phyloP scores from a whole-genome alignment of 1,284 basidiomycete species.

The Thelephora terrestris region DNA sequence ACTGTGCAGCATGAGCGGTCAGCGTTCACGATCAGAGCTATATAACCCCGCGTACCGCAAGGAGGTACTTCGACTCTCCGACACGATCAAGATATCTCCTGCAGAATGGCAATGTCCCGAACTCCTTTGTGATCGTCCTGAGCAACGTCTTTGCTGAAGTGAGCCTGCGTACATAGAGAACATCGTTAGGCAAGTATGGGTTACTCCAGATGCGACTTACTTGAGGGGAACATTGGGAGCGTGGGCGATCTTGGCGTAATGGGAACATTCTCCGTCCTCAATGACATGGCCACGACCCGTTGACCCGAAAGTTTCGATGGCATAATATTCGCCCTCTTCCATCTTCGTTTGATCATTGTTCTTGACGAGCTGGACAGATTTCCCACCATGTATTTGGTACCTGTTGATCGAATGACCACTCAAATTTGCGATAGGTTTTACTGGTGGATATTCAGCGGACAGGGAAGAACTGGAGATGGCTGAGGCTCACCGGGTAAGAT shows the following conservation, averaged over 20 bases:
- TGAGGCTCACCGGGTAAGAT: conserved; percentile 62
- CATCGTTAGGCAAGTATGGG: neutral
- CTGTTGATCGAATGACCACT: conserved; percentile 85
- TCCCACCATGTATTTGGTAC: conserved; percentile 86
- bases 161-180: conserved; percentile 37
- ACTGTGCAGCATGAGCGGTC: conserved; percentile 31
- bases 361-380: conserved; percentile 87
- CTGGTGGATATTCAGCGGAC: conserved; percentile 28
- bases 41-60: conserved; percentile 57
- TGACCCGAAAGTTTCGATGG: conserved; percentile 97
- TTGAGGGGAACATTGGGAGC: conserved; percentile 63
- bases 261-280: conserved; percentile 92
- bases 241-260: conserved; percentile 75
- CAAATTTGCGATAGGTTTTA: conserved; percentile 86
- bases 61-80: conserved; percentile 92
- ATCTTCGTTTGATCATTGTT: conserved; percentile 89
- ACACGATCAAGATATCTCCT: conserved; percentile 86
- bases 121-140: conserved; percentile 86
- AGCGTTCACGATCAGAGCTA: conserved; percentile 1
- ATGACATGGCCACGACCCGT: conserved; percentile 93
- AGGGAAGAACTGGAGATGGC: neutral
- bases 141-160: conserved; percentile 81
- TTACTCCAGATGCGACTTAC: conserved; percentile 27
- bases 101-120: conserved; percentile 95
- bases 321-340: conserved; percentile 99